Conservation (phyloP, 148 eudicot species). For the Cornus florida region DNA sequence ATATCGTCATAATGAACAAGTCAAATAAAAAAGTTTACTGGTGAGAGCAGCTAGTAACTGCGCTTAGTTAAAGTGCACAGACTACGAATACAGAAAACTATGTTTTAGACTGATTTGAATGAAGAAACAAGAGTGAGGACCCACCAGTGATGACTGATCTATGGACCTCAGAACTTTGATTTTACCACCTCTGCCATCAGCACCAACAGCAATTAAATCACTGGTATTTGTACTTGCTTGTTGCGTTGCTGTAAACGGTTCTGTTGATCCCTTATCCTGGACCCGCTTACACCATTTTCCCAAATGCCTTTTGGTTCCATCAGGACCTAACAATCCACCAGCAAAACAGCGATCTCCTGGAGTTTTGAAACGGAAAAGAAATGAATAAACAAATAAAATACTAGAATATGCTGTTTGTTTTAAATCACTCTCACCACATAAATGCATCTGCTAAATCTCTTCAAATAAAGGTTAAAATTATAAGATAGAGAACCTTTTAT, state of each 20-base stretch:
- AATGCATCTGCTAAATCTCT: background rate
- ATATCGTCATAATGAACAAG: no score
- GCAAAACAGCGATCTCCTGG: conserved; percentile 71
- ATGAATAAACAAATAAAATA: background rate
- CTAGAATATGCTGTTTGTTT: background rate
- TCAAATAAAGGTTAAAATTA: background rate
- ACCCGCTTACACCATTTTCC: conserved; percentile 95
- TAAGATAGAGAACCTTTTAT: background rate
- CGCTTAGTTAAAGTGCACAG: background rate
- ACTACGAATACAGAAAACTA: background rate
- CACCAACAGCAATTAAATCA: conserved; percentile 72
- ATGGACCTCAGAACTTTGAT: conserved; percentile 70
- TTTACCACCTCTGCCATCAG: conserved; percentile 92
- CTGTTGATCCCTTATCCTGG: conserved; percentile 36
- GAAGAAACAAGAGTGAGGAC: conserved; percentile 11
- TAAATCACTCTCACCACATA: background rate
- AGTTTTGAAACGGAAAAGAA: conserved; percentile 4
- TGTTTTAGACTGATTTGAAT: background rate
- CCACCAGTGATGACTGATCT: conserved; percentile 47
- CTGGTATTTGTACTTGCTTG: conserved; percentile 35
- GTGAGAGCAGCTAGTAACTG: no score
- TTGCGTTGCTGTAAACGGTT: conserved; percentile 21
- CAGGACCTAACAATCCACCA: conserved; percentile 86
- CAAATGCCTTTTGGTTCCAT: conserved; percentile 72
- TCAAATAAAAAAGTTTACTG: no score